These are phyloP conservation scores for Scedosporium apiospermum DNA, from an alignment of 2,329 filamentous ascomycete genomes.

Conservation along the genomic window DNA sequence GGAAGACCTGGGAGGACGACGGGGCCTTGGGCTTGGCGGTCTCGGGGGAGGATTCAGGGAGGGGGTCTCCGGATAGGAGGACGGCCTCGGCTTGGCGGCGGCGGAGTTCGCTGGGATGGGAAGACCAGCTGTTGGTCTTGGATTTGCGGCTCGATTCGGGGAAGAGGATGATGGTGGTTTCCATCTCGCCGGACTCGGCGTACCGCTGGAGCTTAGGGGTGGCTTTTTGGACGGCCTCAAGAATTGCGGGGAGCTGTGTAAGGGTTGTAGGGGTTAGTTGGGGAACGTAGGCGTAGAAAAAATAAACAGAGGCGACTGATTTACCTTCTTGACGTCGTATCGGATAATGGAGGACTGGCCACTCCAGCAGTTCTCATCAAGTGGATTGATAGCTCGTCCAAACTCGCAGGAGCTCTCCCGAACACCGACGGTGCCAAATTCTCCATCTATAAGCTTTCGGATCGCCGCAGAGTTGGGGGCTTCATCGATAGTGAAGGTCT, in stretches of 20 bases:
- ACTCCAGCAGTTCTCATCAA: constrained; percentile 34
- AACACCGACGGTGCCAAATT: constrained; percentile 27
- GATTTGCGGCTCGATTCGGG: constrained; percentile 32
- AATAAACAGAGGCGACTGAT: no score
- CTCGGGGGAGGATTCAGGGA: constrained; percentile 19
- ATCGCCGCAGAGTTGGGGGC: constrained; percentile 33
- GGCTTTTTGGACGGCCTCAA: constrained; percentile 33
- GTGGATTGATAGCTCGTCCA: constrained; percentile 29
- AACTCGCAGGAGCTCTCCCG: constrained; percentile 28
- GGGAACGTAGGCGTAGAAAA: not conserved
- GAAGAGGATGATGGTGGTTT: constrained; percentile 47
- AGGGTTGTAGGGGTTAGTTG: not conserved
- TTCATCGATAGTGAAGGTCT: constrained; percentile 38
- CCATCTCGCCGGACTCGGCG: constrained; percentile 39
- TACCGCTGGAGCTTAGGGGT: constrained; percentile 34
- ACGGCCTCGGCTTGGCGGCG: constrained; percentile 39
- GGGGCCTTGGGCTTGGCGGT: constrained; percentile 15
- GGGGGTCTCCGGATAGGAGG: constrained; percentile 26
- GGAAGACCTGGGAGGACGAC: constrained; percentile 15
- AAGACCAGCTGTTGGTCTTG: constrained; percentile 28
- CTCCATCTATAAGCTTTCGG: constrained; percentile 29
- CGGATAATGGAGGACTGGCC: constrained; percentile 30
- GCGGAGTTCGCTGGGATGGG: constrained; percentile 31
- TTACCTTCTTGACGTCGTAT: constrained; percentile 35
- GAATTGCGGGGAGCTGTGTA: constrained; percentile 26